Evolutionary conservation across 2,329 filamentous ascomycete genomes (phyloP).

Genomic region (Trichoderma sp.): DNA sequence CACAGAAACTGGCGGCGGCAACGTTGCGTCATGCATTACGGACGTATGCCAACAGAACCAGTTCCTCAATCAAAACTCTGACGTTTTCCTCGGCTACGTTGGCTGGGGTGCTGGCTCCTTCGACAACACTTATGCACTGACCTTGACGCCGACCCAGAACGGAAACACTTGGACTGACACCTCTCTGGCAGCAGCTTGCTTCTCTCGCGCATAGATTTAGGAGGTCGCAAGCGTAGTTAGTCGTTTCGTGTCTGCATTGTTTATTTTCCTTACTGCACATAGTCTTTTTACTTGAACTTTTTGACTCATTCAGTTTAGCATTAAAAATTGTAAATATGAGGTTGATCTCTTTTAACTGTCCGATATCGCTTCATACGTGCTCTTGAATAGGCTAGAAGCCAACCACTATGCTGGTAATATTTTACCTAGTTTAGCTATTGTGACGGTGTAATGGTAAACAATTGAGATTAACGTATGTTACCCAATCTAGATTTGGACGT

Average conservation of each 20-base stretch:
- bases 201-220: neutral
- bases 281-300: neutral
- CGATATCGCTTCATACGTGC: neutral
- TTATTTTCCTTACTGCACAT: neutral
- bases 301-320: neutral
- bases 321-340: neutral
- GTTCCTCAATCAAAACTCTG: slow-evolving; percentile 15
- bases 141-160: slow-evolving; percentile 3
- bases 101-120: slow-evolving; percentile 18
- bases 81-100: slow-evolving; percentile 17
- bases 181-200: neutral
- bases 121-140: slow-evolving; percentile 6
- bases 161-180: slow-evolving; percentile 18
- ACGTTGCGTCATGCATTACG: slow-evolving; percentile 10
- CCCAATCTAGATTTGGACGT: too few species aligned
- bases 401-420: neutral
- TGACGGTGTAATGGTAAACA: neutral
- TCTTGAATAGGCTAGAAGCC: neutral
- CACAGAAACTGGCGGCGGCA: slow-evolving; percentile 21
- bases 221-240: neutral
- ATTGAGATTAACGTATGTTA: neutral
- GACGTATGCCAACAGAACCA: slow-evolving; percentile 13
- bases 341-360: too few species aligned
- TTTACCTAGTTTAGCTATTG: neutral
- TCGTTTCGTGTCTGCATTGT: neutral